Percentiles rank a stretch among this genome's conserved stretches.
Conservation (phyloP, 1,284 basidiomycete genomes). For the Apiotrichum domesticum region DNA sequence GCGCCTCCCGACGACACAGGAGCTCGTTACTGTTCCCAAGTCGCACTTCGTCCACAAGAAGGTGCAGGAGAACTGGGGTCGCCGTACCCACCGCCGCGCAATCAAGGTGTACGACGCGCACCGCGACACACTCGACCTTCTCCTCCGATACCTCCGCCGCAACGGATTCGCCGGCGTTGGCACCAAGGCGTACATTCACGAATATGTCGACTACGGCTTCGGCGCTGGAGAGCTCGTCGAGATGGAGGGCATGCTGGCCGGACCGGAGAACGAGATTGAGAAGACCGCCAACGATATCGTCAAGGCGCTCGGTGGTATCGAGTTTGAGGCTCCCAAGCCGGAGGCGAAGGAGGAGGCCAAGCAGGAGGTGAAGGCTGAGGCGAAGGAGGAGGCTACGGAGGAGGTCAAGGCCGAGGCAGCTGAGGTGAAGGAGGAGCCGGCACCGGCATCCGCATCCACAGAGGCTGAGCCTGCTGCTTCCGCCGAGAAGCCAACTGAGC, state of each 20-base stretch:
- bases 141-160: slow-evolving; percentile 70
- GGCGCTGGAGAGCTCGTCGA: slow-evolving; percentile 52
- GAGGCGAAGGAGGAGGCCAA: slow-evolving; percentile 1
- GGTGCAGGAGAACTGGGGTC: slow-evolving; percentile 90
- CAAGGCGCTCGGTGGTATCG: slow-evolving; percentile 20
- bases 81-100: slow-evolving; percentile 71
- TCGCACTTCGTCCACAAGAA: slow-evolving; percentile 93
- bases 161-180: slow-evolving; percentile 82
- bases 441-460: neutral
- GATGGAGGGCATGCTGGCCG: slow-evolving; percentile 12
- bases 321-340: slow-evolving; percentile 11
- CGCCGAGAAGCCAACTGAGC: neutral
- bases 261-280: slow-evolving; percentile 15
- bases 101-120: slow-evolving; percentile 91
- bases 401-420: neutral
- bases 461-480: neutral
- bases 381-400: neutral
- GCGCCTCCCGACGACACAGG: slow-evolving; percentile 67
- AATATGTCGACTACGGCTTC: slow-evolving; percentile 62
- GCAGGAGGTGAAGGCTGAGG: slow-evolving; percentile 3
- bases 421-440: slow-evolving; percentile 1
- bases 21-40: slow-evolving; percentile 79
- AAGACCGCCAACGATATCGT: slow-evolving; percentile 23
- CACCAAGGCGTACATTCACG: slow-evolving; percentile 73
- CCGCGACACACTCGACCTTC: slow-evolving; percentile 68